Conservation (phyloP, 352 stramenopile species). For the Globisporangium rhizosaccharum region DNA sequence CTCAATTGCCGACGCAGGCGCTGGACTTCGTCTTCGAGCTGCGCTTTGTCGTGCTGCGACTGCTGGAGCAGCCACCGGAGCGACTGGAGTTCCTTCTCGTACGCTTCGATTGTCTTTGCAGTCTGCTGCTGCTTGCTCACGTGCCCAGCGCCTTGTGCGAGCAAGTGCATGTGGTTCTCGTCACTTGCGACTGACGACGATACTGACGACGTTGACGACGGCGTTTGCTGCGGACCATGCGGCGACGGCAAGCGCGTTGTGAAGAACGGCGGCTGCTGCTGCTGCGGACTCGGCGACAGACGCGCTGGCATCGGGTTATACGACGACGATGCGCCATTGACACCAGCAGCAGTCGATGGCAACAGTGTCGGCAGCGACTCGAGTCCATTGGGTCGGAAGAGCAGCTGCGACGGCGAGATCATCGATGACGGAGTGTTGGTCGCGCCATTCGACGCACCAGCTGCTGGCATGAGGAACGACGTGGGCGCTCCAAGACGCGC, state of each 20-base stretch:
- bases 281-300: conserved; percentile 15
- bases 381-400: conserved; percentile 31
- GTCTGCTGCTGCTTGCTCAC: conserved; percentile 57
- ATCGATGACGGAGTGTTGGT: conserved; percentile 8
- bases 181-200: conserved; percentile 9
- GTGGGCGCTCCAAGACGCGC: conserved; percentile 18
- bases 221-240: conserved; percentile 3
- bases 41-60: conserved; percentile 63
- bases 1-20: conserved; percentile 51
- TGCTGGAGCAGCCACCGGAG: conserved; percentile 65
- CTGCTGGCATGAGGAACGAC: conserved; percentile 10
- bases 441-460: not conserved
- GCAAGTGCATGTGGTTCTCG: conserved; percentile 63
- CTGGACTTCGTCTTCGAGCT: conserved; percentile 60
- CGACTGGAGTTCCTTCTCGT: conserved; percentile 63
- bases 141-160: conserved; percentile 50
- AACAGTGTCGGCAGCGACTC: conserved; percentile 51
- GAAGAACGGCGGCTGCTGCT: conserved; percentile 36
- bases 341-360: conserved; percentile 24
- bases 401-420: conserved; percentile 29
- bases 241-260: conserved; percentile 28
- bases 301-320: conserved; percentile 5
- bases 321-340: conserved; percentile 1
- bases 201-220: no score
- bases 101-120: conserved; percentile 38